Conservation (phyloP, 2,329 filamentous ascomycete species). For the Penicillium sp. region DNA sequence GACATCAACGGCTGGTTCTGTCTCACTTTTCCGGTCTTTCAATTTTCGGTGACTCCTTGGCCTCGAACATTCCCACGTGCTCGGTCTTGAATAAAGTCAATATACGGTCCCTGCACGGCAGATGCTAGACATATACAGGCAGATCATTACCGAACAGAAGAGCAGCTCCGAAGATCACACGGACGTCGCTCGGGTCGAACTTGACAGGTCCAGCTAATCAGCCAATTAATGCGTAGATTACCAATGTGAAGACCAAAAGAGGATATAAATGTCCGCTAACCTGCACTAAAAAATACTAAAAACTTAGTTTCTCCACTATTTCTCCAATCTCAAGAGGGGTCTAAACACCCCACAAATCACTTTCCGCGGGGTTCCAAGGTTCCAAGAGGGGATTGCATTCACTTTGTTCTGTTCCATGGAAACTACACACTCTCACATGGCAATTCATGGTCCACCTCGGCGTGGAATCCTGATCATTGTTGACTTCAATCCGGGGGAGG, state of each 20-base stretch:
- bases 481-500: constrained; percentile 7
- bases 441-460: constrained; percentile 10
- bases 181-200: neutral
- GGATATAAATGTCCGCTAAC: neutral
- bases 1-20: neutral
- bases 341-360: constrained; percentile 4
- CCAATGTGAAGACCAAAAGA: neutral
- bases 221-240: neutral
- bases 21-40: neutral
- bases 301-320: neutral
- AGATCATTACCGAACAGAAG: neutral
- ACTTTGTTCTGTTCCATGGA: neutral
- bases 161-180: neutral
- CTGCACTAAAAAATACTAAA: neutral
- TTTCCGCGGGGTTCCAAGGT: constrained; percentile 3
- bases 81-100: neutral
- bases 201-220: neutral
- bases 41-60: constrained; percentile 3
- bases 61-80: constrained; percentile 1
- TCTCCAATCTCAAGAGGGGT: neutral
- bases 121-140: neutral
- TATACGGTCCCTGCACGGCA: neutral
- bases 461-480: constrained; percentile 3
- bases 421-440: constrained; percentile 6
- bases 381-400: neutral